Conservation (phyloP, 768 basidiomycete genomes). For the Tricholoma furcatifolium region DNA sequence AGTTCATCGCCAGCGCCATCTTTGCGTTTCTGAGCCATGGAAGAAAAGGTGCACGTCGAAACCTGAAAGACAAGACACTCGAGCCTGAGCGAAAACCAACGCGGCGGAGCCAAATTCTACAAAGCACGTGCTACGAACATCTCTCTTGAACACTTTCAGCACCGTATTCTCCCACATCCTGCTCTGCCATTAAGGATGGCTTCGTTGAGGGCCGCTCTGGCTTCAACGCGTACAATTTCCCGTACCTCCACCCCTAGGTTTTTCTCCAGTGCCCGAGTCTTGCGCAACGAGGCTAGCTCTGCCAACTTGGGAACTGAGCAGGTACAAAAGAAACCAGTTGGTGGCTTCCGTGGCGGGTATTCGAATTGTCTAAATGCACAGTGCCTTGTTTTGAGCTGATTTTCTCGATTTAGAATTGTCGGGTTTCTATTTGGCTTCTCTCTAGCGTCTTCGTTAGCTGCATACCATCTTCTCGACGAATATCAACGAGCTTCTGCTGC, state of each 20-base stretch:
- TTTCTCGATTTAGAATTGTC: slow-evolving; percentile 51
- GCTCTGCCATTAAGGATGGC: slow-evolving; percentile 26
- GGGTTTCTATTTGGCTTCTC: slow-evolving; percentile 92
- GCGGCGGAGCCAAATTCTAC: neutral
- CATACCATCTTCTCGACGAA: slow-evolving; percentile 88
- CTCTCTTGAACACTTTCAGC: neutral
- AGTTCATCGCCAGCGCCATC: slow-evolving; percentile 29
- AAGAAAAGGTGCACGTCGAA: neutral
- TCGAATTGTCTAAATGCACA: slow-evolving; percentile 3
- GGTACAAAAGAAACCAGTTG: slow-evolving; percentile 71
- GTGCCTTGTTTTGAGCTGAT: slow-evolving; percentile 7
- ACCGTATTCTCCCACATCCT: neutral
- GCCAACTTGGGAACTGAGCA: slow-evolving; percentile 55
- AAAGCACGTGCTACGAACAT: neutral
- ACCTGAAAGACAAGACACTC: neutral
- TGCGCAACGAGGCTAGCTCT: slow-evolving; percentile 39
- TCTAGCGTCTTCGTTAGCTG: slow-evolving; percentile 80
- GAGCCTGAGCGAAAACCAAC: neutral
- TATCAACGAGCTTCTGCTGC: slow-evolving; percentile 88
- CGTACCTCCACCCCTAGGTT: slow-evolving; percentile 26
- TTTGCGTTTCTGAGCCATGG: slow-evolving; percentile 40
- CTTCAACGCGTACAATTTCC: slow-evolving; percentile 14
- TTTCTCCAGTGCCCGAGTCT: slow-evolving; percentile 42
- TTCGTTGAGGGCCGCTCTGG: slow-evolving; percentile 29
- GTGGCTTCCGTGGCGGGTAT: slow-evolving; percentile 68